Base-by-base conservation (phyloP, 805 yeast species). In the Nakazawaea molendinolei region DNA sequence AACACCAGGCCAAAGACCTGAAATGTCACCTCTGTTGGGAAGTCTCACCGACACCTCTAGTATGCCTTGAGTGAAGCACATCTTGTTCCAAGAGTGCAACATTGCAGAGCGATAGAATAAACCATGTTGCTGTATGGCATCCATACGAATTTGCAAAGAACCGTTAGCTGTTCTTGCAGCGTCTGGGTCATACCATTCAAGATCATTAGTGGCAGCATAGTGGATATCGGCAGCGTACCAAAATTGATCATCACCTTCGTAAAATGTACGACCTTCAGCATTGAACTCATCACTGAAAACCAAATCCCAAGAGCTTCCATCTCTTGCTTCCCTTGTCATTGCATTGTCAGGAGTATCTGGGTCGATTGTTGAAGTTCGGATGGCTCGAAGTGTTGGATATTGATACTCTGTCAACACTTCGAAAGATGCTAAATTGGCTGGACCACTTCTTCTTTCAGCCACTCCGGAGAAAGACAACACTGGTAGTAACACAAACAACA, bases 181-280 rank as follows among this genome's bases (percentile, higher is more conserved):
- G 55, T 89, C 96, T 1, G 97, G 97, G 42, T 77, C 80, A 58
- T 89, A 89, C 96, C 96, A 89, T 63, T 89, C 97, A 52, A 86
- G 68, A 65, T 89, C 97, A 39, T 72, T 61, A 5, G 97, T 89
- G 17, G 95, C 95, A 37, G 71, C 89, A 57, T 89, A 89, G 55
- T 86, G 76, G 23, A 87, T 48, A 59, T 87, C 86, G 2, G 79
- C 84, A 3, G 86, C 95, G 29, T 82, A 73, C 82, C 90, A 89
- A 52, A 83, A 86, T 57, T 85, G 95, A 55, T 87, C 96, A 53
- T 87, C 95, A 29, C 90, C 92, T 7, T 75, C 81, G 56, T 86
- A 87, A 53, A 89, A 89, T 3, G 95, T 80, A 50, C 97, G 70
- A 7, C 97, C 97, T 42, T 82, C 92, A 10, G 74, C 79, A 49